Base-by-base conservation (phyloP, 2,329 filamentous ascomycete genomes). In the Penicillium expansum region DNA sequence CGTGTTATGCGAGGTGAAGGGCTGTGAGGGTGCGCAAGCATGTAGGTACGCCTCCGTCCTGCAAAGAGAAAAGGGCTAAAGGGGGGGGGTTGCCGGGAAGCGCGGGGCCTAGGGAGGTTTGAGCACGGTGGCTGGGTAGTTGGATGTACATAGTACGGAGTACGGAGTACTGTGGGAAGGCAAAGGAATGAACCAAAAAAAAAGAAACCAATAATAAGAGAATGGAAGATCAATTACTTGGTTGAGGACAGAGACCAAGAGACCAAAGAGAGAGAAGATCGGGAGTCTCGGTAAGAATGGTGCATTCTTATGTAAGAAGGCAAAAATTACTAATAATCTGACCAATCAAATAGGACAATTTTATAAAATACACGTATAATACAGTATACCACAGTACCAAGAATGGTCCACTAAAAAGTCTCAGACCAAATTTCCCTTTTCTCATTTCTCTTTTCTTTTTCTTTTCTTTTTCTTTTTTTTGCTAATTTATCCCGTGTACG, bases 91-190 rank as follows among this genome's bases (percentile, higher is more conserved):
- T 50, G 27, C 49, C 49, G 38, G 39, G 49, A 44, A 52, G 49
- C 49, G 49, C 48, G 48, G 45, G 32, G 45, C 27, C 27, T 11
- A 62, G 44, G 61, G 61, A 62, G 59, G 61, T 63, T 65, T 66
- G 65, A 66, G 66, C 64, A 62, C 59, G 56, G 67, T 69, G 65
- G 68, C 67, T 70, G 67, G 67, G 67, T 71, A 64, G 57, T 56
- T 55, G 58, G 58, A 58, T 29, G 29, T 45, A 43, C 41, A n/a
- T 16, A 41, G 11, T 4, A 24, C 24, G 24, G 27, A 29, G 27
- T 29, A 29, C 27, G 8, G 5, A 29, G 27, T 9, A 29, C 24
- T 24, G 24, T 59, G 57, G 54, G 56, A 61, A 65, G 59, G 63
- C 51, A 65, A 66, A 66, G 64, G 67, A 69, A 70, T 70, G 64